phyloP scores from a whole-genome alignment of 306 rosid genomes.

The Coriaria nepalensis region DNA sequence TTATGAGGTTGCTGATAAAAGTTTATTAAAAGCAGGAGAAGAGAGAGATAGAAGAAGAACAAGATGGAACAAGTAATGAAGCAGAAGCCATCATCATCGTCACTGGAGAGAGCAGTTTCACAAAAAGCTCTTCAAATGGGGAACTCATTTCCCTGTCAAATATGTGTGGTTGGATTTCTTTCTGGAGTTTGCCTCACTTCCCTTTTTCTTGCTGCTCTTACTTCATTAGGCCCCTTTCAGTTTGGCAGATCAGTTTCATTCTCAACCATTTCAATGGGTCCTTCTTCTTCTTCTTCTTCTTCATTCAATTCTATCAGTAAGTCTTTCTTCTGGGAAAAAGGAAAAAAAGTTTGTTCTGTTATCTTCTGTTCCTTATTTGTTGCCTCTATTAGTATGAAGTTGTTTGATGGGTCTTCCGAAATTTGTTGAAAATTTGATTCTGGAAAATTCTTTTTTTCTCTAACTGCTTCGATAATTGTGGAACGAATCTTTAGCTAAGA shows the following conservation, averaged over 20 bases:
- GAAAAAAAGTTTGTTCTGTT: too few species aligned
- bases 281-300: conserved; percentile 32
- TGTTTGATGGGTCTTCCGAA: too few species aligned
- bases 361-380: background rate
- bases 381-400: background rate
- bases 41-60: conserved; percentile 5
- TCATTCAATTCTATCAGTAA: conserved; percentile 32
- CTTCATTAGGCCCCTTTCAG: conserved; percentile 56
- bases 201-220: conserved; percentile 60
- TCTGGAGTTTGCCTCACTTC: conserved; percentile 71
- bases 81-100: conserved; percentile 24
- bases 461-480: background rate
- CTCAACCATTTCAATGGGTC: conserved; percentile 26
- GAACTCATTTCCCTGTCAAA: conserved; percentile 67
- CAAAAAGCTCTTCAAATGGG: conserved; percentile 80
- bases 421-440: too few species aligned
- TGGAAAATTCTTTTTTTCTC: too few species aligned
- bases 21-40: background rate
- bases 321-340: conserved; percentile 12
- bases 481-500: too few species aligned
- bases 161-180: conserved; percentile 83
- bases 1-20: conserved; percentile 23
- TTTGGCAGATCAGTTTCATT: conserved; percentile 35
- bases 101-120: conserved; percentile 65
- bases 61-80: conserved; percentile 34